These are phyloP conservation scores for barley (Hordeum vulgare) DNA, from an alignment of 176 grass and related monocot genomes.

Conservation along the genomic window MorexV3_pseudomolecules_assembly NC_058522.1:551216801-551217300, in stretches of 20 bases:
- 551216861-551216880: slow-evolving; percentile 84
- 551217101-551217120: slow-evolving; percentile 64
- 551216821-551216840: neutral
- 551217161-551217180: neutral
- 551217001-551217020: slow-evolving; percentile 14
- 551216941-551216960: slow-evolving; percentile 55
- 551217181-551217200: slow-evolving; percentile 1
- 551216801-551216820: slow-evolving; percentile 17
- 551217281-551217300: slow-evolving; percentile 26
- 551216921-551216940: slow-evolving; percentile 41
- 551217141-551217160: neutral
- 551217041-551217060: slow-evolving; percentile 25
- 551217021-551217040: slow-evolving; percentile 39
- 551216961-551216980: slow-evolving; percentile 57
- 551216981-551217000: slow-evolving; percentile 25
- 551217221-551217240: neutral
- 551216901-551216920: slow-evolving; percentile 74
- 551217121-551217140: neutral
- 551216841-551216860: neutral
- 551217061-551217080: slow-evolving; percentile 12
- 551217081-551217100: slow-evolving; percentile 50
- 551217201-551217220: slow-evolving; percentile 19
- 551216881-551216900: slow-evolving; percentile 92
- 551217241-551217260: neutral
- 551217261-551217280: neutral